Evolutionary conservation across 148 eudicot species (phyloP).

Genomic region (Chenopodium suecicum): DNA sequence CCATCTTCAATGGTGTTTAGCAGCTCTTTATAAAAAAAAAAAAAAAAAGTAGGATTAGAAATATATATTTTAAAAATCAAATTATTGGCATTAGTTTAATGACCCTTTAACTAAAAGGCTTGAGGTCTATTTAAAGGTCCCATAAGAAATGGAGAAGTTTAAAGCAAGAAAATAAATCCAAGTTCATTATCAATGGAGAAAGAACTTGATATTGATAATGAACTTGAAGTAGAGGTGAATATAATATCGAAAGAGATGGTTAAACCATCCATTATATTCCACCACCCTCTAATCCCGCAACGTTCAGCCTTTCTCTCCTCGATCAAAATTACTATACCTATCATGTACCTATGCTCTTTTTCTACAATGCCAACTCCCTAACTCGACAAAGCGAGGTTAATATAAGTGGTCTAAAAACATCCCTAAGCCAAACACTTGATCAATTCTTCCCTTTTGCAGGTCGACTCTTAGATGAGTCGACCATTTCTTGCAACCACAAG

Average conservation of each 20-base stretch:
- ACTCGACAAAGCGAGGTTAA: background rate
- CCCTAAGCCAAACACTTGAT: background rate
- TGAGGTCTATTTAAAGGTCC: no score
- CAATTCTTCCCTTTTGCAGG: constrained; percentile 12
- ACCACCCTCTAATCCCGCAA: constrained; percentile 15
- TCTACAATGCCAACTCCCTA: constrained; percentile 15
- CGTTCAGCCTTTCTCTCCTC: constrained; percentile 20
- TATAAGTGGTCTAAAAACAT: background rate
- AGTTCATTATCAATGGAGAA: no score
- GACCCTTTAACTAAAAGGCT: no score
- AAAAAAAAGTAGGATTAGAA: no score
- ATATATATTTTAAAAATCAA: no score
- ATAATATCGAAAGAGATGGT: constrained; percentile 9
- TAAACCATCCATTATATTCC: constrained; percentile 15
- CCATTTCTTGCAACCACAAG: constrained; percentile 2
- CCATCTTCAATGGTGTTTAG: no score
- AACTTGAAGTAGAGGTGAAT: constrained; percentile 7
- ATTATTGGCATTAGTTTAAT: no score
- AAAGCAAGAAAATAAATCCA: no score
- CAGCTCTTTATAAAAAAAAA: no score
- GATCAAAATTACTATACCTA: constrained; percentile 38
- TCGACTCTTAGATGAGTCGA: background rate
- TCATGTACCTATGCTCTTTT: constrained; percentile 36
- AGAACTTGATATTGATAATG: no score
- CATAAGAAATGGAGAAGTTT: no score